Evolutionary conservation across 352 stramenopile genomes (phyloP), one percentile per base, ranked within the genome.

Genomic region (Elongisporangium prolatum): DNA sequence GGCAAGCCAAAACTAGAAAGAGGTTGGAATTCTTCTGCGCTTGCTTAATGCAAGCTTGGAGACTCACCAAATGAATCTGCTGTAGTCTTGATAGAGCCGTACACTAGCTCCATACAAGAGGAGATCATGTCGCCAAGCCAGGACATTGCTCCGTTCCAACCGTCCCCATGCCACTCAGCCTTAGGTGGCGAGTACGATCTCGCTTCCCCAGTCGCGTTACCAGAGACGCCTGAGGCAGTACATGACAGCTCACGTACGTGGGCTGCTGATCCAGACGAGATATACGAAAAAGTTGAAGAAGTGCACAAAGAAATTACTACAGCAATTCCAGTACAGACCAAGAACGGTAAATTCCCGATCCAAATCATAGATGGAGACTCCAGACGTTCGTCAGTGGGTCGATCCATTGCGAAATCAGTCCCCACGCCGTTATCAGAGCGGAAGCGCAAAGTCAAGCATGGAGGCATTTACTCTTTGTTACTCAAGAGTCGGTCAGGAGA

Each of bases 391-490:
- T 40, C 28, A 14, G 2, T 40, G 28, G 28, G 28, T 5, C 4
- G 28, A 40, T 40, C 28, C 28, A 40, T 40, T 40, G 28, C 28
- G 28, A 40, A 40, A 40, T 13, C 9, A 40, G 28, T 9, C 28
- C 8, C 28, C 9, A 40, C 44, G 28, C 34, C 47, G 22, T 34
- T 52, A 20, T 56, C 71, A 1, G 74, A 80, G 25, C 58, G 69
- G 5, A 76, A 80, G 59, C 58, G 63, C 13, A 89, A 92, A 55
- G 60, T 75, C 21, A 87, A 81, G 16, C 84, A 93, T 48, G 84
- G 84, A 13, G 84, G 84, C 2, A 90, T 93, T 51, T 93, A 93
- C 63, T 84, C 84, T 48, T 58, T 93, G 38, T 56, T 93, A 47
- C 65, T 93, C 21, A 86, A 89, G 65, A 84, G 86, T 58, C 72